phyloP scores from a whole-genome alignment of 2,329 filamentous ascomycete species.

The Triangularia setosa region DNA sequence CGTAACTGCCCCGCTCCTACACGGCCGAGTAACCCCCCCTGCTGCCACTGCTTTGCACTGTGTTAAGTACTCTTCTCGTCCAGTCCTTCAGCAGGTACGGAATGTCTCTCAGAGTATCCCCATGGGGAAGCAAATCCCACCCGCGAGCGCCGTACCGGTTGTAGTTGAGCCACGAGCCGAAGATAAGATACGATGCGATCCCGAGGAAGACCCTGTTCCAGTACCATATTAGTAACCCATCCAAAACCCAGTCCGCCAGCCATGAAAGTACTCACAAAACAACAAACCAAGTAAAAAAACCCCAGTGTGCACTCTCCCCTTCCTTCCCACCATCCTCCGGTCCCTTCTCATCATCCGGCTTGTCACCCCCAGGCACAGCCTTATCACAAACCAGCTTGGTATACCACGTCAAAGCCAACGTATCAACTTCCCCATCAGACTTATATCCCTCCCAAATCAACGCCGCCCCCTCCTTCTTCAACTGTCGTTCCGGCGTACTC shows the following conservation, averaged over 20 bases:
- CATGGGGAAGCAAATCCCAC: constrained; percentile 91
- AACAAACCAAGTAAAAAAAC: constrained; percentile 96
- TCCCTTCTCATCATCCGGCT: constrained; percentile 42
- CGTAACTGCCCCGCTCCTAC: constrained; percentile 38
- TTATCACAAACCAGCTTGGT: constrained; percentile 21
- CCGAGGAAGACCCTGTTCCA: constrained; percentile 70
- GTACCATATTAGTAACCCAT: constrained; percentile 12
- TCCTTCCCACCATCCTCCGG: constrained; percentile 62
- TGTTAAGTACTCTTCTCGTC: constrained; percentile 72
- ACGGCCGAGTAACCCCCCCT: constrained; percentile 95
- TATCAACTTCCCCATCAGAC: constrained; percentile 30
- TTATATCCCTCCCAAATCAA: constrained; percentile 75
- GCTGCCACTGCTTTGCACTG: constrained; percentile 76
- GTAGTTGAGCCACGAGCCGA: constrained; percentile 98
- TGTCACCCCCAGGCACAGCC: constrained; percentile 32
- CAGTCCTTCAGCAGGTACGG: constrained; percentile 92
- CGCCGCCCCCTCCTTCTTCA: constrained; percentile 55
- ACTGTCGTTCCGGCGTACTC: constrained; percentile 46
- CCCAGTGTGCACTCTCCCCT: constrained; percentile 63
- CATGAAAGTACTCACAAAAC: constrained; percentile 65
- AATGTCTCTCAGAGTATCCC: constrained; percentile 85
- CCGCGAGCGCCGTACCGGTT: constrained; percentile 92
- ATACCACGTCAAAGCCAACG: constrained; percentile 7
- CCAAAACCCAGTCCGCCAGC: not conserved
- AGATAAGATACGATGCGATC: constrained; percentile 87